Conservation (phyloP, 2,329 filamentous ascomycete species). For the Fulvia fulva region DNA sequence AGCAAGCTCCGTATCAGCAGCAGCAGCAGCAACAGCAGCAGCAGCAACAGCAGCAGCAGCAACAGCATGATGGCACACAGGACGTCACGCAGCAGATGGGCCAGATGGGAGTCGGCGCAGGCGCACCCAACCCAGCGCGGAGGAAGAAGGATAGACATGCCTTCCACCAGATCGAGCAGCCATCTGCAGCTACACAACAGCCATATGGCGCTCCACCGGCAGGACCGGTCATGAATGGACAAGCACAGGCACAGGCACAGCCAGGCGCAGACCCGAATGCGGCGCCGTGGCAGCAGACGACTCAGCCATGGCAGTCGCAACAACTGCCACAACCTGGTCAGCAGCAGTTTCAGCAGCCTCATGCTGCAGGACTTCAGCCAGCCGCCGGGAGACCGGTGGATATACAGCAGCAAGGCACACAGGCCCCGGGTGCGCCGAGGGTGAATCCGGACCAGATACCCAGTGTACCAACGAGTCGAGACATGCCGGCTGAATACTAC, state of each 20-base stretch:
- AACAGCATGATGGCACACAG: constrained; percentile 25
- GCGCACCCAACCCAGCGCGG: constrained; percentile 47
- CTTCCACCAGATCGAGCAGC: constrained; percentile 78
- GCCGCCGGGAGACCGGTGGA: constrained; percentile 2
- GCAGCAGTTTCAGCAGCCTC: constrained; percentile 17
- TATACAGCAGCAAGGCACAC: constrained; percentile 21
- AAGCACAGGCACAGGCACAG: constrained; percentile 28
- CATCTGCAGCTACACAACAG: constrained; percentile 55
- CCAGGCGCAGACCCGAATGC: constrained; percentile 20
- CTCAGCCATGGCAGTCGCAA: constrained; percentile 35
- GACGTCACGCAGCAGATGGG: constrained; percentile 67
- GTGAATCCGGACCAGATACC: constrained; percentile 92
- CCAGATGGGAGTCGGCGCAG: constrained; percentile 62
- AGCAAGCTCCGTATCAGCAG: constrained; percentile 12
- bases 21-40: constrained; percentile 12
- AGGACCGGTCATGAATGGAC: constrained; percentile 56
- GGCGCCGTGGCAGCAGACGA: constrained; percentile 36
- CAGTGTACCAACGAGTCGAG: constrained; percentile 81
- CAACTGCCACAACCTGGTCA: constrained; percentile 18
- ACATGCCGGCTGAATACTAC: constrained; percentile 77
- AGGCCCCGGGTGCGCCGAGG: constrained; percentile 53
- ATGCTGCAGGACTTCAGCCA: constrained; percentile 17
- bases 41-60: constrained; percentile 10
- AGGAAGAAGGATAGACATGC: constrained; percentile 94
- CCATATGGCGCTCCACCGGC: constrained; percentile 66